These are phyloP conservation scores for Leucocoprinus leucothites DNA, from an alignment of 768 basidiomycete species.

Conservation along the genomic window DNA sequence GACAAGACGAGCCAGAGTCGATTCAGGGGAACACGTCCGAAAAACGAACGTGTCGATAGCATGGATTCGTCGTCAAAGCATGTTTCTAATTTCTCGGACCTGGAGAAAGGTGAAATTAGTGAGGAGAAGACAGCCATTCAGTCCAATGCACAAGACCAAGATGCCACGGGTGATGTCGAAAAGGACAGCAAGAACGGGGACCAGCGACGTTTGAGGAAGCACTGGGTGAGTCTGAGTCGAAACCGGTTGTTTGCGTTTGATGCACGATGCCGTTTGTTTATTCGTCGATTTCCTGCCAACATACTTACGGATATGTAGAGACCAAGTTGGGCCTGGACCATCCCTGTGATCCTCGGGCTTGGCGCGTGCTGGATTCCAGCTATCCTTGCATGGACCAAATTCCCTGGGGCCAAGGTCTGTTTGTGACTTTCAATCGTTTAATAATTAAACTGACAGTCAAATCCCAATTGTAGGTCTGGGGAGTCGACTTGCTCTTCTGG, in stretches of 20 bases:
- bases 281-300: too few relatives aligned
- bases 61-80: not conserved
- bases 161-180: too few relatives aligned
- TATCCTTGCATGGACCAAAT: constrained; percentile 6
- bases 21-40: too few relatives aligned
- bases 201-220: too few relatives aligned
- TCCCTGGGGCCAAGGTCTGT: not conserved
- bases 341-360: constrained; percentile 3
- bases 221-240: too few relatives aligned
- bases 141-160: too few relatives aligned
- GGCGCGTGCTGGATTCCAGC: constrained; percentile 7
- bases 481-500: constrained; percentile 3
- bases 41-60: not conserved
- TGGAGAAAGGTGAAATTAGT: not conserved
- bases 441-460: not conserved
- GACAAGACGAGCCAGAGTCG: too few relatives aligned
- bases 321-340: not conserved
- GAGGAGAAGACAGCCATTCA: not conserved
- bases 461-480: constrained; percentile 3
- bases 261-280: too few relatives aligned
- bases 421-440: too few relatives aligned
- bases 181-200: too few relatives aligned
- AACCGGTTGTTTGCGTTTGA: too few relatives aligned
- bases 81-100: not conserved
- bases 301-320: too few relatives aligned